phyloP scores from a whole-genome alignment of 345 rosid species.

The Corchorus capsularis region DNA sequence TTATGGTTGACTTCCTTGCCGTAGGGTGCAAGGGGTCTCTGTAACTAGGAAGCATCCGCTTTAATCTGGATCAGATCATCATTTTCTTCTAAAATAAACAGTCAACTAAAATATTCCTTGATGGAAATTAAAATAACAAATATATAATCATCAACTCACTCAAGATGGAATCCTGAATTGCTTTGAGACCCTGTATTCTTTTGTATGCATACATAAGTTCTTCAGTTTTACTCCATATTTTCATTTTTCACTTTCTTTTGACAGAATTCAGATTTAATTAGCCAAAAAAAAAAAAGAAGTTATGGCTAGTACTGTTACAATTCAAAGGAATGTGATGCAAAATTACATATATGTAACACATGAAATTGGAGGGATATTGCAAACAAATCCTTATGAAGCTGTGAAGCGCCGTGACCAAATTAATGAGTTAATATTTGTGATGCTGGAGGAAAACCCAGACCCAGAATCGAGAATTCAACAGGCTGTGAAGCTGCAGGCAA shows the following conservation, averaged over 20 bases:
- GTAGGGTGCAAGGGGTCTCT: neutral
- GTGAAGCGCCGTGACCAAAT: neutral
- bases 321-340: neutral
- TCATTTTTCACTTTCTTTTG: too few species aligned
- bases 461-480: slow-evolving; percentile 1
- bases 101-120: neutral
- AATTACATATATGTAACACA: neutral
- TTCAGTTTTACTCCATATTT: too few species aligned
- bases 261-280: neutral
- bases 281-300: neutral
- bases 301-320: neutral
- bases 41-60: neutral
- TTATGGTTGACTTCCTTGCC: neutral
- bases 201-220: too few species aligned
- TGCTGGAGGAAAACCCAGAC: neutral
- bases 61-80: neutral
- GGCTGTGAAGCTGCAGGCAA: neutral
- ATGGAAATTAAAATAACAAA: neutral
- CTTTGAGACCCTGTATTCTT: neutral
- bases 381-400: neutral
- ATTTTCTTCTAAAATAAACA: neutral
- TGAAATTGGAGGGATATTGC: neutral
- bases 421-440: neutral
- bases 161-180: neutral
- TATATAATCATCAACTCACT: neutral